Evolutionary conservation across 2,329 filamentous ascomycete genomes (phyloP), one percentile per base, ranked within the genome.

Genomic region (Raffaelea ambrosiae): DNA sequence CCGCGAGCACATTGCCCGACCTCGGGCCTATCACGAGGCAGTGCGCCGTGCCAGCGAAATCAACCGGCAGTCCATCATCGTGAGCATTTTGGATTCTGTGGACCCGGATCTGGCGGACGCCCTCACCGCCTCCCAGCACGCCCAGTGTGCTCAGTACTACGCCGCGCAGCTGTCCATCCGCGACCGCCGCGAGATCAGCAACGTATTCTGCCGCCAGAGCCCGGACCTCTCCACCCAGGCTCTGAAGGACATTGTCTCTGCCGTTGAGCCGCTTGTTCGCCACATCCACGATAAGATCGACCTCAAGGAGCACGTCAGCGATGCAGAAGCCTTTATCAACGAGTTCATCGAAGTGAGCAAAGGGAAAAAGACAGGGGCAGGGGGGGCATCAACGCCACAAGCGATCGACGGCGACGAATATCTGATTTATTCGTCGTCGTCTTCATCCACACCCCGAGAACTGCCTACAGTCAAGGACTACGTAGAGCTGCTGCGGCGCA

Each of bases 221-320:
- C 86, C 87, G 0, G 87, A 91, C 56, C 71, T 84, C 10, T 71
- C 89, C n/a, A 90, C 86, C 0, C 73, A 79, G 9, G 73, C 79
- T 1, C 67, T 90, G 43, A 74, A 77, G 26, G 83, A 88, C 49
- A 63, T 73, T 0, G 76, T 89, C 5, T 69, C 73, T 0, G 81
- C 83, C 2, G 87, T 86, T 54, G 86, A 89, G 46, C 84, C 84
- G 0, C 79, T 89, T 50, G 87, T 93, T 48, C 74, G 86, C 20
- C 68, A 73, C 3, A 69, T 90, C 7, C 87, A 91, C 60, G 76
- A 85, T 47, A 76, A 77, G 2, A 75, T 89, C 21, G 83, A 90
- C 57, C 71, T 91, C 5, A 79, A 78, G 31, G 80, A 80, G 36
- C 84, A 86, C 19, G 63, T 91, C 7, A 73, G 74, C 35, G 80